Conservation (phyloP, 2,329 filamentous ascomycete genomes). For the Talaromyces rugulosus region DNA sequence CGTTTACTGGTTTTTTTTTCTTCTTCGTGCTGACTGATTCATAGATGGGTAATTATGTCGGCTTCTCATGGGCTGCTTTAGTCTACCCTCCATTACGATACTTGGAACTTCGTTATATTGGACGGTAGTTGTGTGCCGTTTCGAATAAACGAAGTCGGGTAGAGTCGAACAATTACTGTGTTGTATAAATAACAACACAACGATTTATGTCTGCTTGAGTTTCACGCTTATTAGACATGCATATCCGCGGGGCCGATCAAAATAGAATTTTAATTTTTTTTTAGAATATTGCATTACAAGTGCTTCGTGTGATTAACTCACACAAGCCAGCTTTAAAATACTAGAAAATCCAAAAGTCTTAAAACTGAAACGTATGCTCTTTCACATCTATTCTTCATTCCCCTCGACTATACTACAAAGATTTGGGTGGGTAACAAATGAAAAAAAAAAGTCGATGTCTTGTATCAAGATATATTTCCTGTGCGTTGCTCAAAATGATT, state of each 20-base stretch:
- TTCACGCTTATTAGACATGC: background rate
- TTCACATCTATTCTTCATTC: conserved; percentile 11
- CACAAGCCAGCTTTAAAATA: background rate
- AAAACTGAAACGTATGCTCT: background rate
- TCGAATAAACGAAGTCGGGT: background rate
- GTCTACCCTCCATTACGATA: conserved; percentile 54
- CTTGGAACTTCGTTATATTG: conserved; percentile 48
- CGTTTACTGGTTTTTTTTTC: conserved; percentile 8
- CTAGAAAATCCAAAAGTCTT: background rate
- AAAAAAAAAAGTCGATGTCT: conserved; percentile 1
- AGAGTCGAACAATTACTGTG: too few species aligned
- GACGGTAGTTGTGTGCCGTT: conserved; percentile 31
- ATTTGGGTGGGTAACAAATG: conserved; percentile 17
- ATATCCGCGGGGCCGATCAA: background rate
- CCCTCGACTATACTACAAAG: conserved; percentile 14
- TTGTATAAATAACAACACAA: background rate
- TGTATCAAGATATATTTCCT: conserved; percentile 1
- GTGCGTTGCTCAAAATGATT: conserved; percentile 1
- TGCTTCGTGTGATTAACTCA: too few species aligned
- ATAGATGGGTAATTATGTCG: conserved; percentile 57
- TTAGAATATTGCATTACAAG: background rate
- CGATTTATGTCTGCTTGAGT: background rate
- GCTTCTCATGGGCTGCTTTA: conserved; percentile 56
- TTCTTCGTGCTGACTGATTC: conserved; percentile 18
- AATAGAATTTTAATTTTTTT: background rate